Conservation (phyloP, 768 basidiomycete genomes). For the Agrocybe praecox region DNA sequence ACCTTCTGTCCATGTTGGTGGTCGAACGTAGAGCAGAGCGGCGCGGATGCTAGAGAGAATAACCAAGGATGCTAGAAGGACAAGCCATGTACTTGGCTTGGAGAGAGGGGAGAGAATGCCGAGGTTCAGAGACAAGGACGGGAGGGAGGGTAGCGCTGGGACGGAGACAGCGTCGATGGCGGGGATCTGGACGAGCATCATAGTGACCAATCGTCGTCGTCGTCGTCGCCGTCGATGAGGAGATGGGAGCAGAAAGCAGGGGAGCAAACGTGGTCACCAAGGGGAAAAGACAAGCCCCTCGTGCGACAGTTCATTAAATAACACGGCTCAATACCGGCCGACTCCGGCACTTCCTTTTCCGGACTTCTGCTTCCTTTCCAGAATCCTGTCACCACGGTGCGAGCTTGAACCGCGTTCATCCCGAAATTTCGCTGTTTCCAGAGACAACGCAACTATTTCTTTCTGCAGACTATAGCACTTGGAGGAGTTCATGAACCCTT, state of each 20-base stretch:
- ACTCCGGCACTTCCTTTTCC: background rate
- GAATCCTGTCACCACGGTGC: background rate
- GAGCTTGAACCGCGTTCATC: conserved; percentile 4
- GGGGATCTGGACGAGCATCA: conserved; percentile 23
- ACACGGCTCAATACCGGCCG: background rate
- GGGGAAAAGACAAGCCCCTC: conserved; percentile 2
- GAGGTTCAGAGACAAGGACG: conserved; percentile 6
- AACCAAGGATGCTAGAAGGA: conserved; percentile 24
- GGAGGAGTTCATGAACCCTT: background rate
- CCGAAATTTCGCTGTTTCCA: background rate
- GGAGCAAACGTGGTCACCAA: conserved; percentile 12
- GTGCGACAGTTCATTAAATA: background rate
- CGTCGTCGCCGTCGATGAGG: no score
- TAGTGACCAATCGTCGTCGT: background rate
- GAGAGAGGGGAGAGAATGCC: conserved; percentile 16
- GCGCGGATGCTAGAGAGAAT: conserved; percentile 23
- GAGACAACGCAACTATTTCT: background rate
- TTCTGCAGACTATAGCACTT: background rate
- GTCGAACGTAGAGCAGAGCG: conserved; percentile 21
- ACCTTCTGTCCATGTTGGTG: conserved; percentile 17
- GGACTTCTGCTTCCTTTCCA: background rate
- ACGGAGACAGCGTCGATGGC: conserved; percentile 15
- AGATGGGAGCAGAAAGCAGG: conserved; percentile 1
- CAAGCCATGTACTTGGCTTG: conserved; percentile 21
- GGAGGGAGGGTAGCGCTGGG: conserved; percentile 5